phyloP scores from a whole-genome alignment of 2,329 filamentous ascomycete species.

The Hypoxylon sp. region DNA sequence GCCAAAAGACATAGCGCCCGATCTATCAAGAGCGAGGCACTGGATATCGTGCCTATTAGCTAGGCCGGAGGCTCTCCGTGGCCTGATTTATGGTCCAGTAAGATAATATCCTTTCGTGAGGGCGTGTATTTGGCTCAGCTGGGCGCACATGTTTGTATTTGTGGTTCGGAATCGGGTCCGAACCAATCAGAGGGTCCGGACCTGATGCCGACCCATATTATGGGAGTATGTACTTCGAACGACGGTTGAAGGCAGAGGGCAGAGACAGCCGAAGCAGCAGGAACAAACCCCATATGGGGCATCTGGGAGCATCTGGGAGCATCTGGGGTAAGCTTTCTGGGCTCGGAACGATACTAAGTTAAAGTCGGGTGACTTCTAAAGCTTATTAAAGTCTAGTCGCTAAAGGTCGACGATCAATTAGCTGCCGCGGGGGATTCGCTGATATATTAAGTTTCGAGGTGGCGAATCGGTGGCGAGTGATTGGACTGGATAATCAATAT shows the following conservation, averaged over 20 bases:
- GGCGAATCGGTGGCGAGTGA: no score
- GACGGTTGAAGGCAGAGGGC: not conserved
- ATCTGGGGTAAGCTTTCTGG: not conserved
- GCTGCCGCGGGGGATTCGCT: no score
- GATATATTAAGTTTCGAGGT: no score
- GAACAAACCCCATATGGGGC: not conserved
- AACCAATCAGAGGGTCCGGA: conserved; percentile 23
- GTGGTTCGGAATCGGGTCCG: not conserved
- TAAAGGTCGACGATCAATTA: not conserved
- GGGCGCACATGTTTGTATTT: conserved; percentile 1
- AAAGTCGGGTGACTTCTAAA: not conserved
- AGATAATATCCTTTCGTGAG: not conserved
- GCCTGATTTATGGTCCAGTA: not conserved
- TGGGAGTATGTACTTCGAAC: not conserved
- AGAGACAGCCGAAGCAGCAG: no score
- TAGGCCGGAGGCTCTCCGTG: conserved; percentile 18
- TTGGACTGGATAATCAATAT: no score
- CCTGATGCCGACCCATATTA: not conserved
- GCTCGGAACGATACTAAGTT: not conserved
- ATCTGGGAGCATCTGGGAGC: not conserved
- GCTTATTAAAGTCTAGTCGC: not conserved
- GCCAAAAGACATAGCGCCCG: not conserved
- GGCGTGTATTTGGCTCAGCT: conserved; percentile 12
- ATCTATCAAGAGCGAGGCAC: not conserved
- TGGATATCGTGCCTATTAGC: conserved; percentile 11